A percentile compares a stretch with the other conserved stretches of the same genome.
Evolutionary conservation across 1,284 basidiomycete species (phyloP).

Genomic region (Pseudozyma sp.): DNA sequence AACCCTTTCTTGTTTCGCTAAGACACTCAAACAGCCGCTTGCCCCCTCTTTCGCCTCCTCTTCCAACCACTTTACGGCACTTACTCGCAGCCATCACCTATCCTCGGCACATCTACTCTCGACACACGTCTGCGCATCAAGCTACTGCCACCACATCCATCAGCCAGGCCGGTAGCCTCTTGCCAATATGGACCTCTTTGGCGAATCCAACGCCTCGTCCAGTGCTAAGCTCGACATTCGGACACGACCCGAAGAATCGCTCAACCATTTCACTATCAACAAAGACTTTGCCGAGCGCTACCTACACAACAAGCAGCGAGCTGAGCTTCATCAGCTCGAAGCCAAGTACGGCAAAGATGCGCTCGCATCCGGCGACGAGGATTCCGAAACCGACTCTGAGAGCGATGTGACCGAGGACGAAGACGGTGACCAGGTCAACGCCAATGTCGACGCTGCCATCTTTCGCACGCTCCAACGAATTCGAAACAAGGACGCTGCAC

Average conservation of each 20-base stretch:
- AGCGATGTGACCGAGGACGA: slow-evolving; percentile 87
- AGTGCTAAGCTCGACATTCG: slow-evolving; percentile 39
- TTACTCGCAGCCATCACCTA: too few relatives aligned
- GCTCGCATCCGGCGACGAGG: slow-evolving; percentile 34
- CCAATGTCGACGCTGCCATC: slow-evolving; percentile 93
- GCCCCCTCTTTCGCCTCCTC: too few relatives aligned
- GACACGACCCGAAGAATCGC: slow-evolving; percentile 41
- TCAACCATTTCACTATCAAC: slow-evolving; percentile 60
- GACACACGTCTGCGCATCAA: not conserved
- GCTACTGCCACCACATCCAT: not conserved
- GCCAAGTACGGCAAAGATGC: slow-evolving; percentile 58
- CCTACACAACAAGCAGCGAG: slow-evolving; percentile 64
- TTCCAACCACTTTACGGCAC: too few relatives aligned
- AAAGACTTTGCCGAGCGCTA: slow-evolving; percentile 64
- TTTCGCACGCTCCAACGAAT: slow-evolving; percentile 90
- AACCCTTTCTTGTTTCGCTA: slow-evolving; percentile 1
- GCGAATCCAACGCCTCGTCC: slow-evolving; percentile 7
- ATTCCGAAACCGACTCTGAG: slow-evolving; percentile 43
- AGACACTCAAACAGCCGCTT: too few relatives aligned
- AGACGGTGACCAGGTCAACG: slow-evolving; percentile 93
- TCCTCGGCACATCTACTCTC: not conserved
- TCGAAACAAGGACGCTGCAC: slow-evolving; percentile 82
- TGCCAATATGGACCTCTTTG: slow-evolving; percentile 42
- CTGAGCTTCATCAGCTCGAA: slow-evolving; percentile 61
- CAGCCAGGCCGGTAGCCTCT: not conserved